Conservation (phyloP, 2,329 filamentous ascomycete species). For the Neocatenulostroma microsporum region DNA sequence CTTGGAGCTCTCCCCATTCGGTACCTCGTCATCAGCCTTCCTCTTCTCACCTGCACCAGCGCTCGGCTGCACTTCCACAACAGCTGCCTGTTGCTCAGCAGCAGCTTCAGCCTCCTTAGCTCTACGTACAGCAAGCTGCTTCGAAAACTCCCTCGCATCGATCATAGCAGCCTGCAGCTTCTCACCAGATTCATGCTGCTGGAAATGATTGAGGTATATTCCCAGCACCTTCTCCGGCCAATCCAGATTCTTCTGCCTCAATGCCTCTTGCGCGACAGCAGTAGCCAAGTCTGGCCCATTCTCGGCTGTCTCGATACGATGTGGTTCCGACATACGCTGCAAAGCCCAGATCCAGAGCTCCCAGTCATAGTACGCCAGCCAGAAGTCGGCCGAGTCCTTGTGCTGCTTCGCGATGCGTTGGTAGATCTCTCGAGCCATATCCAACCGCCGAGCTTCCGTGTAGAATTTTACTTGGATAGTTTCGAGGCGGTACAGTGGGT, state of each 20-base stretch:
- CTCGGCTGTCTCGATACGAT: slow-evolving; percentile 43
- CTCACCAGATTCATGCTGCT: slow-evolving; percentile 77
- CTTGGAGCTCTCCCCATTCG: slow-evolving; percentile 51
- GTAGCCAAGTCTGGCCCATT: slow-evolving; percentile 68
- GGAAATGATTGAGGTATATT: slow-evolving; percentile 70
- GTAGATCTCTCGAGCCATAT: slow-evolving; percentile 72
- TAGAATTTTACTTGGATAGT: slow-evolving; percentile 88
- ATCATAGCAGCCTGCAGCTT: slow-evolving; percentile 67
- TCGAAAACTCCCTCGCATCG: slow-evolving; percentile 61
- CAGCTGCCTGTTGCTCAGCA: slow-evolving; percentile 23
- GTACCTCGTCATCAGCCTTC: slow-evolving; percentile 59
- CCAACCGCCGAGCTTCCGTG: slow-evolving; percentile 69
- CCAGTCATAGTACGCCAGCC: slow-evolving; percentile 86
- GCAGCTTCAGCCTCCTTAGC: slow-evolving; percentile 56
- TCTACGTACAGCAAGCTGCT: slow-evolving; percentile 55
- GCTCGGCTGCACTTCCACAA: slow-evolving; percentile 22
- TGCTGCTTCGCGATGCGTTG: slow-evolving; percentile 58
- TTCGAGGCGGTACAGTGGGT: slow-evolving; percentile 81
- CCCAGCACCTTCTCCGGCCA: slow-evolving; percentile 71
- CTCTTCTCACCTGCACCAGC: slow-evolving; percentile 50
- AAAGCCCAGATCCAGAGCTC: slow-evolving; percentile 68
- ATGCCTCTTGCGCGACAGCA: slow-evolving; percentile 64
- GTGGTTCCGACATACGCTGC: slow-evolving; percentile 45
- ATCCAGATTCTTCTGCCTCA: slow-evolving; percentile 56
- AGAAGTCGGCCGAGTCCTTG: slow-evolving; percentile 81